Conservation (phyloP, 495 filamentous ascomycete species). For the Pseudevernia furfuracea region DNA sequence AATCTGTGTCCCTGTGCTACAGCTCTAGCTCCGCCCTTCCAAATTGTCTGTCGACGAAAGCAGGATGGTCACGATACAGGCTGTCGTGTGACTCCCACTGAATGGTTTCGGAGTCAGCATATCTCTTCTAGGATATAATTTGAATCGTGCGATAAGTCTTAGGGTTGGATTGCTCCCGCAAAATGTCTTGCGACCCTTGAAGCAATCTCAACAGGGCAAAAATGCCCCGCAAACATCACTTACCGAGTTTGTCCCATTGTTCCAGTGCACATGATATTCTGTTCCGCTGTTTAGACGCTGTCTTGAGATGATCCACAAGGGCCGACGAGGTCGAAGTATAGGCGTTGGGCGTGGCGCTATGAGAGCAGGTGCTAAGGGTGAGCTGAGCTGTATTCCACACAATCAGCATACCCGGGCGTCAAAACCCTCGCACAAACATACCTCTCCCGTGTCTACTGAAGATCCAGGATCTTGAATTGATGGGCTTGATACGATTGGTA, state of each 20-base stretch:
- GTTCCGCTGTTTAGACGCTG: neutral
- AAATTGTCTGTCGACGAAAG: neutral
- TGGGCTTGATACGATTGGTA: neutral
- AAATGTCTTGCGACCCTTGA: too few relatives aligned
- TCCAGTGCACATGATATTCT: neutral
- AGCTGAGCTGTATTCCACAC: neutral
- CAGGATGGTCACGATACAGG: neutral
- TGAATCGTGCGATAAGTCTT: too few relatives aligned
- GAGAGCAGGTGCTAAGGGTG: neutral
- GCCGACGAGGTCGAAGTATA: neutral
- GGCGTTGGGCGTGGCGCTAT: neutral
- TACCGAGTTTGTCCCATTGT: neutral
- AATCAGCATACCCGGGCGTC: neutral
- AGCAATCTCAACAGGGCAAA: too few relatives aligned
- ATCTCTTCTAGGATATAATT: too few relatives aligned
- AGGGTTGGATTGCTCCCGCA: too few relatives aligned
- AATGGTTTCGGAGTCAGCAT: too few relatives aligned
- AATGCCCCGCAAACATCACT: too few relatives aligned
- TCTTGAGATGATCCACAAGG: neutral
- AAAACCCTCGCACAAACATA: neutral
- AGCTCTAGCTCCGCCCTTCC: neutral
- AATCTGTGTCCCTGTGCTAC: neutral
- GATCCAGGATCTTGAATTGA: neutral
- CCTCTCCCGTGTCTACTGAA: neutral
- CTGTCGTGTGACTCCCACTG: neutral